phyloP scores from a whole-genome alignment of 352 stramenopile genomes.

The Pythium periplocum region DNA sequence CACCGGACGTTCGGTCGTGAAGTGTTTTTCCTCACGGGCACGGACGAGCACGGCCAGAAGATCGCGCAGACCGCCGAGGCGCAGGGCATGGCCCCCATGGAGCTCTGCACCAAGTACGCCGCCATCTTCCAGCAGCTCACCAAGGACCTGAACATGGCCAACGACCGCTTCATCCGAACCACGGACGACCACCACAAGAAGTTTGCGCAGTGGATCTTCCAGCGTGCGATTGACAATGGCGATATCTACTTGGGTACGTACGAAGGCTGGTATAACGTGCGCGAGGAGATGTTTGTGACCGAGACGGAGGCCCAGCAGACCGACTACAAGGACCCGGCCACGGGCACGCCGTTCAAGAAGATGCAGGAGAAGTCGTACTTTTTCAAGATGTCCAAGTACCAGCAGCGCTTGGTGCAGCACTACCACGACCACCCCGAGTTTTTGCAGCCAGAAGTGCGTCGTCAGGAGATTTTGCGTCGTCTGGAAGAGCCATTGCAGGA shows the following conservation, averaged over 20 bases:
- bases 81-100: constrained; percentile 87
- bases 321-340: constrained; percentile 94
- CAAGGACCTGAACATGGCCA: constrained; percentile 83
- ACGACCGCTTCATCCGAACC: constrained; percentile 93
- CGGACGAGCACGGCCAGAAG: constrained; percentile 99
- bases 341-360: constrained; percentile 93
- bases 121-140: constrained; percentile 84
- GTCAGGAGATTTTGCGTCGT: constrained; percentile 93
- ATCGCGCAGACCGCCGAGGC: constrained; percentile 96
- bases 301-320: constrained; percentile 94
- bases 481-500: constrained; percentile 93
- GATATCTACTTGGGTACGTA: constrained; percentile 99
- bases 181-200: constrained; percentile 94
- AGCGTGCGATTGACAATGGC: constrained; percentile 78
- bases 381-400: constrained; percentile 99
- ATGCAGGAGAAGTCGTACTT: constrained; percentile 99
- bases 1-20: constrained; percentile 85
- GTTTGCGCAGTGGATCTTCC: constrained; percentile 94
- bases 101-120: constrained; percentile 96
- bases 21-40: constrained; percentile 84
- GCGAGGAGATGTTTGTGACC: constrained; percentile 98
- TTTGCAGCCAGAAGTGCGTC: constrained; percentile 93
- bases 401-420: constrained; percentile 92
- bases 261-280: constrained; percentile 98
- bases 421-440: constrained; percentile 95